A percentile compares a stretch with the other conserved stretches of the same genome.
Evolutionary conservation across 768 basidiomycete species (phyloP).

Genomic region (Paxillus rubicundulus): DNA sequence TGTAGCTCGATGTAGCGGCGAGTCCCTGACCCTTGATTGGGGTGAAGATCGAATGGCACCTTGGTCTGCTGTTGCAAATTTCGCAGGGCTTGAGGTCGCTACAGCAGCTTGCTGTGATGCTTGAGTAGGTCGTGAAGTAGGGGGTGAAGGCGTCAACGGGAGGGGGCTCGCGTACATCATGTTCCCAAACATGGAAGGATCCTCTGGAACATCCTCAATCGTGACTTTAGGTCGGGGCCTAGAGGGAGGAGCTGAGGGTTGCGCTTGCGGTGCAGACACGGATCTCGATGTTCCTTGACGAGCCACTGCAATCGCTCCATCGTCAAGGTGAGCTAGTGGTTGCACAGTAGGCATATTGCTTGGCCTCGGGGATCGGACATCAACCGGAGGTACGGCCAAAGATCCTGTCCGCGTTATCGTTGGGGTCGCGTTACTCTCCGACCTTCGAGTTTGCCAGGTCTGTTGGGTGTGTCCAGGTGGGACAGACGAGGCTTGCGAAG

Average conservation of each 20-base stretch:
- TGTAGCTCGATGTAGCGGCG: conserved; percentile 5
- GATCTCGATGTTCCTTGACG: conserved; percentile 14
- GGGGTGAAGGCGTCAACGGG: conserved; percentile 2
- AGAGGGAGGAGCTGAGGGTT: conserved; percentile 6
- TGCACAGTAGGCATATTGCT: neutral
- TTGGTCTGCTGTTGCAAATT: conserved; percentile 9
- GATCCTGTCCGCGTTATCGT: neutral
- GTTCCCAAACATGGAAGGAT: conserved; percentile 15
- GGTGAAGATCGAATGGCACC: conserved; percentile 16
- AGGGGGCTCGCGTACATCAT: conserved; percentile 1
- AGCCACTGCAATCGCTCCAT: neutral
- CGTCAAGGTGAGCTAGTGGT: conserved; percentile 4
- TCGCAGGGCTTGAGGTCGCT: conserved; percentile 1
- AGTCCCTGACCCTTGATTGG: conserved; percentile 21
- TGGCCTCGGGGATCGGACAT: conserved; percentile 3
- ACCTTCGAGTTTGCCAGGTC: conserved; percentile 5
- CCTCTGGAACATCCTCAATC: conserved; percentile 29
- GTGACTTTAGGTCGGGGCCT: conserved; percentile 26
- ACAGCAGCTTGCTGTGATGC: conserved; percentile 3
- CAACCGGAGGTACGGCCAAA: conserved; percentile 1
- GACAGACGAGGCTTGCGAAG: neutral
- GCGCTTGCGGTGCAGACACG: conserved; percentile 6
- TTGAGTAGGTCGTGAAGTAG: conserved; percentile 9
- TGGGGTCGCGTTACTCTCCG: neutral
- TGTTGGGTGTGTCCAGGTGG: conserved; percentile 5